Conservation (phyloP, 169 alveolate genomes). For the Plasmodium billcollinsi region DNA sequence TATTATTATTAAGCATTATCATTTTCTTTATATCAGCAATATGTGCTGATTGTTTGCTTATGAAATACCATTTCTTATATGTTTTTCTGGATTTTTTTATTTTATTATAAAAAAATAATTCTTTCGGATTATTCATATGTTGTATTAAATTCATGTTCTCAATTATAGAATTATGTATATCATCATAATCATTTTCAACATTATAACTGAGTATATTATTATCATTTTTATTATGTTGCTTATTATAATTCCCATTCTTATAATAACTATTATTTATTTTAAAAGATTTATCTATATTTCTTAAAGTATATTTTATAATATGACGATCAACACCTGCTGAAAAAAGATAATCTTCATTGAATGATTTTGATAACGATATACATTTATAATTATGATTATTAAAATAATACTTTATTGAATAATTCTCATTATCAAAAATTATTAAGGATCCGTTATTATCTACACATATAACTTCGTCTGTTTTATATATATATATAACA, state of each 20-base stretch:
- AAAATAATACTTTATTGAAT: constrained; percentile 27
- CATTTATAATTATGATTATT: constrained; percentile 43
- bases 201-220: too few species aligned
- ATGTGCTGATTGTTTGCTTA: constrained; percentile 26
- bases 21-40: constrained; percentile 44
- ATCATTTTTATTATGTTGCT: not conserved
- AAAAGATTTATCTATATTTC: too few species aligned
- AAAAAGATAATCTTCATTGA: constrained; percentile 16
- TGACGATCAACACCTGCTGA: constrained; percentile 52
- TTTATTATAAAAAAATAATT: constrained; percentile 9
- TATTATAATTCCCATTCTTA: not conserved
- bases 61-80: constrained; percentile 32
- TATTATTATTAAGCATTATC: not conserved
- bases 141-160: too few species aligned
- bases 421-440: constrained; percentile 23
- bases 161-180: not conserved
- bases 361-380: constrained; percentile 32
- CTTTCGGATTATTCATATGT: not conserved
- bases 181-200: not conserved
- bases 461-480: constrained; percentile 54
- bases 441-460: constrained; percentile 41
- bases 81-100: constrained; percentile 13
- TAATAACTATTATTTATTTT: not conserved
- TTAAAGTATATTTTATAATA: constrained; percentile 33
- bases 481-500: constrained; percentile 33